Evolutionary conservation across 78 protist genomes (phyloP), one percentile per base, ranked within the genome.

Genomic region (Dictyostelium brefeldianum): DNA sequence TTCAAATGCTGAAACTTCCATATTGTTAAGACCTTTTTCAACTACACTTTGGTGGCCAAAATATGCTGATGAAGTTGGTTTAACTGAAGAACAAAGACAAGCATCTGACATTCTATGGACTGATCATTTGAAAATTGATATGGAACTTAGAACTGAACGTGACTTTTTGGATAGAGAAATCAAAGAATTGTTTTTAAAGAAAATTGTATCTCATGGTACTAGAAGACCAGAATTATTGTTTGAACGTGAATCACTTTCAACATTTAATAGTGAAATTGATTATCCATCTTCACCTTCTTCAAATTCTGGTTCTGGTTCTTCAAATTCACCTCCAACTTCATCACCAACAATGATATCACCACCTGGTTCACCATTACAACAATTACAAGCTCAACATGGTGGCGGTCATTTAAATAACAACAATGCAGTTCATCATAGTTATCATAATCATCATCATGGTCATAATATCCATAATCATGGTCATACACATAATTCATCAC

Each of bases 41-140:
- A 75, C 93, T 1, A 78, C 54, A 36, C 18, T 87, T 17, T 87
- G 93, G 93, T 87, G 93, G 93, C 85, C 85, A 54, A 87, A 87
- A 27, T 87, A 75, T 64, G 74, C 81, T 0, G 84, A 87, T 11
- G 84, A 87, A 57, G 93, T 87, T 3, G 57, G 59, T 10, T 47
- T 87, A 51, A 64, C 81, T 20, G 93, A 87, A 56, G 83, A 87
- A 59, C 93, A 87, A 54, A 57, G 78, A 65, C 9, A 48, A 47
- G 93, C 93, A 17, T 87, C 93, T 5, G 93, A 87, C 43, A 87
- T 87, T 29, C 56, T 87, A 18, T 87, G 93, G 93, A 47, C 46
- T 12, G 93, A 87, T 25, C 93, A 87, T 62, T 48, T 77, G 29
- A 87, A 87, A 70, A 87, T 87, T 65, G 83, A 87, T 77, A 46